phyloP scores from a whole-genome alignment of 78 protist genomes.

The Dictyostelium discoideum region dicty_2.7 NC_007089.4:6197001-6197500 shows the following conservation, averaged over 20 bases:
- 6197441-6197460: slow-evolving; percentile 49
- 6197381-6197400: slow-evolving; percentile 44
- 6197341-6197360: slow-evolving; percentile 12
- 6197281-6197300: slow-evolving; percentile 61
- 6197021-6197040: slow-evolving; percentile 26
- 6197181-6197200: slow-evolving; percentile 24
- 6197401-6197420: slow-evolving; percentile 34
- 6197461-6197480: slow-evolving; percentile 30
- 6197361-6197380: slow-evolving; percentile 32
- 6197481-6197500: slow-evolving; percentile 43
- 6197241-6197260: slow-evolving; percentile 40
- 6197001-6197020: slow-evolving; percentile 44
- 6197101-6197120: slow-evolving; percentile 25
- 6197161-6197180: slow-evolving; percentile 52
- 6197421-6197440: slow-evolving; percentile 57
- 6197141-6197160: slow-evolving; percentile 47
- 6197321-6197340: slow-evolving; percentile 68
- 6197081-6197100: slow-evolving; percentile 57
- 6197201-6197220: slow-evolving; percentile 60
- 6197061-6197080: slow-evolving; percentile 42
- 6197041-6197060: neutral
- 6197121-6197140: slow-evolving; percentile 57
- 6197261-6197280: slow-evolving; percentile 58
- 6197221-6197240: slow-evolving; percentile 60
- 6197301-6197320: slow-evolving; percentile 11